Conservation (phyloP, 441 rosid genomes). For the Metrosideros polymorpha region DNA sequence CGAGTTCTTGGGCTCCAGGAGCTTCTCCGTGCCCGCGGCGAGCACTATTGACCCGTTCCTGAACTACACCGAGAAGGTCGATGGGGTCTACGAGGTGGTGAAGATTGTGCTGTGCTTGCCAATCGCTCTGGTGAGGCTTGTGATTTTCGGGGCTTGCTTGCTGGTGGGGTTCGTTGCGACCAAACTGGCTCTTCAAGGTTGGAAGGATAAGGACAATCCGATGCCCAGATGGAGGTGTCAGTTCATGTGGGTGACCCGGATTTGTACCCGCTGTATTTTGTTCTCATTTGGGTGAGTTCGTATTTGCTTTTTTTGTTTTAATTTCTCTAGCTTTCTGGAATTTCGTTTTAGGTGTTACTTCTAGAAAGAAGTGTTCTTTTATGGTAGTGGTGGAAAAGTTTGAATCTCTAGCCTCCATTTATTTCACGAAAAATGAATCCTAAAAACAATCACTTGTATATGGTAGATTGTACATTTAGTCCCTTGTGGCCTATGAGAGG, state of each 20-base stretch:
- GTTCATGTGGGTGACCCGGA: conserved; percentile 88
- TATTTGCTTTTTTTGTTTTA: not conserved
- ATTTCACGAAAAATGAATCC: too few relatives aligned
- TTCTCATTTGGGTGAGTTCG: conserved; percentile 76
- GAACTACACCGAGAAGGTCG: conserved; percentile 44
- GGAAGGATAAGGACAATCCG: conserved; percentile 81
- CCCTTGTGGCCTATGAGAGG: not conserved
- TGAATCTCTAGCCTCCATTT: too few relatives aligned
- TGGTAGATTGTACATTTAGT: not conserved
- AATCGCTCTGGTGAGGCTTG: conserved; percentile 49
- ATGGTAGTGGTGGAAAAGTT: not conserved
- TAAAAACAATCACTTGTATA: too few relatives aligned
- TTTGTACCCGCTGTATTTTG: conserved; percentile 64
- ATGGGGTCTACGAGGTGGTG: conserved; percentile 60
- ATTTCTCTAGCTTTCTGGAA: not conserved
- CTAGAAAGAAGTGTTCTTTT: not conserved
- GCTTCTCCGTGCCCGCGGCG: conserved; percentile 31
- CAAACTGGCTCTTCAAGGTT: conserved; percentile 57
- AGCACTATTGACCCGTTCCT: conserved; percentile 67
- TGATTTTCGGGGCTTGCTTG: conserved; percentile 56
- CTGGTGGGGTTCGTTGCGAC: conserved; percentile 62
- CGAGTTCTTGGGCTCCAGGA: conserved; percentile 36
- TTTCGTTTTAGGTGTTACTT: not conserved
- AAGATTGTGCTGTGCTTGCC: conserved; percentile 71
- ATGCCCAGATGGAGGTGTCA: conserved; percentile 83